These are phyloP conservation scores for Orychophragmus violaceus DNA, from an alignment of 345 rosid genomes.

Conservation along the genomic window DNA sequence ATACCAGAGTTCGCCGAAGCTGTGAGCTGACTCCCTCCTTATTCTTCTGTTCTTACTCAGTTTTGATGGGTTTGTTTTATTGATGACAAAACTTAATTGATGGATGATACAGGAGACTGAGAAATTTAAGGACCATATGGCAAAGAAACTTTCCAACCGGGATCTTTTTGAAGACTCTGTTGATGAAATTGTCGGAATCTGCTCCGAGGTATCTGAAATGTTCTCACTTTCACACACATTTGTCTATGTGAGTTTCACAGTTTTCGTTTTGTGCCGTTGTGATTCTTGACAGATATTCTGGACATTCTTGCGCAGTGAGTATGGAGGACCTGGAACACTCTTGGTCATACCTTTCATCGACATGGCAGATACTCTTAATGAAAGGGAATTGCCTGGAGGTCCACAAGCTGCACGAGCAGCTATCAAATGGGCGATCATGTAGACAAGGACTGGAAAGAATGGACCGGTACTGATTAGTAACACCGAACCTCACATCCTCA, in stretches of 20 bases:
- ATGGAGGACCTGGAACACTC: slow-evolving; percentile 94
- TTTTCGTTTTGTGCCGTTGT: background rate
- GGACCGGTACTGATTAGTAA: slow-evolving; percentile 49
- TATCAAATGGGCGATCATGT: slow-evolving; percentile 87
- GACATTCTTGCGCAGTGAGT: slow-evolving; percentile 67
- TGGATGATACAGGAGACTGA: slow-evolving; percentile 60
- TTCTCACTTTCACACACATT: background rate
- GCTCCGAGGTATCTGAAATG: slow-evolving; percentile 54
- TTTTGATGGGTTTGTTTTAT: background rate
- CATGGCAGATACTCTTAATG: slow-evolving; percentile 83
- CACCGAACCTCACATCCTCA: background rate
- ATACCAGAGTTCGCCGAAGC: slow-evolving; percentile 83
- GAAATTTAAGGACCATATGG: slow-evolving; percentile 60
- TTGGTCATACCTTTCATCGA: slow-evolving; percentile 81
- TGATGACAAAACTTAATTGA: background rate
- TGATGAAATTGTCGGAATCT: slow-evolving; percentile 65
- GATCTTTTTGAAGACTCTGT: slow-evolving; percentile 54
- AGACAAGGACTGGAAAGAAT: slow-evolving; percentile 88
- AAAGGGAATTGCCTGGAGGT: slow-evolving; percentile 77
- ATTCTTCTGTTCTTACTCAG: background rate
- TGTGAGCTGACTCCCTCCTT: slow-evolving; percentile 35
- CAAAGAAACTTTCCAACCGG: slow-evolving; percentile 52
- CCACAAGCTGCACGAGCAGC: slow-evolving; percentile 86
- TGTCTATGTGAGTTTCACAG: background rate
- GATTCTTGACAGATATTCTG: slow-evolving; percentile 51